Evolutionary conservation across 2,329 filamentous ascomycete genomes (phyloP).

Genomic region (Phialocephala subalpina): DNA sequence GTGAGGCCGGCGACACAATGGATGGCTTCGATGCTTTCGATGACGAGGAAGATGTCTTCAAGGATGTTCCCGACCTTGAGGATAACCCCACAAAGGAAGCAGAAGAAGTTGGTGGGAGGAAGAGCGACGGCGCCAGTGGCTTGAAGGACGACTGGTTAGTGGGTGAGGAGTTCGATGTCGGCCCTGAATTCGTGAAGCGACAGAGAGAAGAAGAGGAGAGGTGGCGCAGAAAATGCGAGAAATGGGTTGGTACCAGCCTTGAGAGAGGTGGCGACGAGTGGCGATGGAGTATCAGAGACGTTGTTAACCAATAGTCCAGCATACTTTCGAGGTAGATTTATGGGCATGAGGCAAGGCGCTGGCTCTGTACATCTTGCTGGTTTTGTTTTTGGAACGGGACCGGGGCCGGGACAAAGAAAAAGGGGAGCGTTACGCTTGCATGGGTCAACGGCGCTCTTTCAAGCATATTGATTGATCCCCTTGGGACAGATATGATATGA

Average conservation of each 20-base stretch:
- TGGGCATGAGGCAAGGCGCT: slow-evolving; percentile 1
- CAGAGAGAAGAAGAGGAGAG: slow-evolving; percentile 91
- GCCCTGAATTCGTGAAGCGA: slow-evolving; percentile 88
- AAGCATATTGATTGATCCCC: slow-evolving; percentile 4
- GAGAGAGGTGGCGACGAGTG: slow-evolving; percentile 66
- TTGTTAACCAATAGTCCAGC: slow-evolving; percentile 47
- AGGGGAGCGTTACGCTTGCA: slow-evolving; percentile 9
- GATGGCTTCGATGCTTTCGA: slow-evolving; percentile 75
- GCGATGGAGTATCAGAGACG: slow-evolving; percentile 79
- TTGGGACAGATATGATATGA: slow-evolving; percentile 16
- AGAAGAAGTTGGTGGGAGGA: slow-evolving; percentile 58
- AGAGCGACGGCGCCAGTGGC: slow-evolving; percentile 55
- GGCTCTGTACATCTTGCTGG: slow-evolving; percentile 1
- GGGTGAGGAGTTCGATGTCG: slow-evolving; percentile 97
- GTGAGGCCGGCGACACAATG: slow-evolving; percentile 63
- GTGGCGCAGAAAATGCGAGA: slow-evolving; percentile 88
- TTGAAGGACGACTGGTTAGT: slow-evolving; percentile 83
- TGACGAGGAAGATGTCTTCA: slow-evolving; percentile 93
- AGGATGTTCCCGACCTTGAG: slow-evolving; percentile 91
- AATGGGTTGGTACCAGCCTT: slow-evolving; percentile 72
- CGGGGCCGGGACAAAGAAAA: neutral
- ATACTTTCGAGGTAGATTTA: neutral
- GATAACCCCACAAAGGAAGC: slow-evolving; percentile 55
- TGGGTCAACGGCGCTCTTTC: neutral
- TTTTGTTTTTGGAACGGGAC: neutral